Evolutionary conservation across 2,329 filamentous ascomycete species (phyloP).

Genomic region (Fusarium hainanense): DNA sequence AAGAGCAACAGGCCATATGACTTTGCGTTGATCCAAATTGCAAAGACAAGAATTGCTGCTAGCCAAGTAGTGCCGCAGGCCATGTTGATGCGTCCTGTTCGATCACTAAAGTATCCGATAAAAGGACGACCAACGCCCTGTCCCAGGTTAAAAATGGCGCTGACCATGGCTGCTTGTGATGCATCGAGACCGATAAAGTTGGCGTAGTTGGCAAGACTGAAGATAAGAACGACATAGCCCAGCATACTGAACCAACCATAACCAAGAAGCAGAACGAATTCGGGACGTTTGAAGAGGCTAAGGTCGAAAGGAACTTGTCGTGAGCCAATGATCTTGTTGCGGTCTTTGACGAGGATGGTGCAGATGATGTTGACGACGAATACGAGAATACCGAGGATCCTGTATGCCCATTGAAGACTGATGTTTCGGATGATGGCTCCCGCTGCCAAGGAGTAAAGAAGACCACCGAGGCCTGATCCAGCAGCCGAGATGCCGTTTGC

Average conservation of each 20-base stretch:
- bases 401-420: slow-evolving; percentile 74
- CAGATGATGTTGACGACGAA: slow-evolving; percentile 73
- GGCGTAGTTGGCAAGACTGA: slow-evolving; percentile 79
- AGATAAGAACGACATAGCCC: slow-evolving; percentile 80
- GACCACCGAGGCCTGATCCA: slow-evolving; percentile 80
- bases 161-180: slow-evolving; percentile 75
- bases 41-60: slow-evolving; percentile 72
- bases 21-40: slow-evolving; percentile 77
- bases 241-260: slow-evolving; percentile 80
- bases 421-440: slow-evolving; percentile 75
- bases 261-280: slow-evolving; percentile 72
- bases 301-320: slow-evolving; percentile 74
- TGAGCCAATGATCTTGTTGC: slow-evolving; percentile 77
- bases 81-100: slow-evolving; percentile 78
- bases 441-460: slow-evolving; percentile 74
- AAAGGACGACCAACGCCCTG: slow-evolving; percentile 76
- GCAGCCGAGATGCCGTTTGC: slow-evolving; percentile 75
- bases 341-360: slow-evolving; percentile 72
- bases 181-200: slow-evolving; percentile 73
- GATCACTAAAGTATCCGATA: slow-evolving; percentile 79
- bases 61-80: slow-evolving; percentile 72
- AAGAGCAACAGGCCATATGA: slow-evolving; percentile 74
- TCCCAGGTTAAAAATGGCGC: slow-evolving; percentile 77
- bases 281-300: slow-evolving; percentile 67
- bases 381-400: slow-evolving; percentile 71